Base-by-base conservation (phyloP, 2,329 filamentous ascomycete species). In the Ophiobolus disseminans region DNA sequence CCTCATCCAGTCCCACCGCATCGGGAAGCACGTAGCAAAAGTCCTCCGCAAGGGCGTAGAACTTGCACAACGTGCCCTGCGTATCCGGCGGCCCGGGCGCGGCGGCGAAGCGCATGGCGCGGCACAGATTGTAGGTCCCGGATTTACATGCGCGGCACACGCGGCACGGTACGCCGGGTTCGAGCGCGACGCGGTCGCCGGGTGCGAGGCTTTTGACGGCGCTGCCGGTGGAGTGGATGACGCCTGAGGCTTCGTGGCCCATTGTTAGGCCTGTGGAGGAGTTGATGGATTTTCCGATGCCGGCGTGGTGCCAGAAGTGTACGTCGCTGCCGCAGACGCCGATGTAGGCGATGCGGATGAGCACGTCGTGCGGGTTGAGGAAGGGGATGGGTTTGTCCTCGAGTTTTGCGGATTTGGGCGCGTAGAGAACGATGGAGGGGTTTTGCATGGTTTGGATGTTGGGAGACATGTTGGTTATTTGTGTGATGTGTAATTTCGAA, bases 21-120 rank as follows among this genome's bases (percentile, higher is more conserved):
- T 88, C 78, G 25, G 89, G 89, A 58, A 97, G 91, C 80, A 93
- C 94, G 78, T 96, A 91, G 76, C 92, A 96, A 89, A 91, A 96
- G 32, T 88, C 81, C 19, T 91, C 90, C 3, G 90, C 90, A 76
- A 96, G 89, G 76, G 90, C 92, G 75, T 95, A 90, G 72, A 95
- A 97, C 73, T 92, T 86, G 54, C 91, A 83, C 62, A 97, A 80
- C 57, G 96, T 82, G 21, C 93, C 93, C 4, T 48, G 54, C 7
- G 64, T 66, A 22, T 65, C 62, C 4, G 89, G 83, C 14, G 95
- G 86, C 2, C 92, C 93, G 4, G 93, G 92, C 1, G 93, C 97
- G 28, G 90, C 94, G 30, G 94, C 81, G 78, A 97, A 97, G 43
- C 82, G 79, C 62, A 97, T 91, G 37, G 80, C 81, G 62, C 91